Percentiles rank a stretch among this genome's conserved stretches.
These are phyloP conservation scores for Zoysia pacifica DNA, from an alignment of 176 grass and related monocot genomes.

Conservation along the genomic window DNA sequence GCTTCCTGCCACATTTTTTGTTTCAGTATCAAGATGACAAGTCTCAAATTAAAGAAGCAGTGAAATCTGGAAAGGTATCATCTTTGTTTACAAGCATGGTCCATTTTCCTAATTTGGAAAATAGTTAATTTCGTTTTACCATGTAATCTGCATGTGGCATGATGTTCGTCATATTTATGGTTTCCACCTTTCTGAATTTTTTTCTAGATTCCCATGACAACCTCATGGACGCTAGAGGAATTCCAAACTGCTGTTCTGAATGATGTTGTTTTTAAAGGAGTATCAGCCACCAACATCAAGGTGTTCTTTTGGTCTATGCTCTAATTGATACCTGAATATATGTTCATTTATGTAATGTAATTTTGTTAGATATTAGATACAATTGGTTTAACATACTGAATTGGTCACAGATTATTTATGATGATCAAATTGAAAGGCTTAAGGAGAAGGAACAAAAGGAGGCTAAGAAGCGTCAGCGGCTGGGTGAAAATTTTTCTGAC, in stretches of 20 bases:
- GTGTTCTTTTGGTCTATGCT: conserved; percentile 21
- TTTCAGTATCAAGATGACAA: conserved; percentile 73
- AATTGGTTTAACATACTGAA: conserved; percentile 29
- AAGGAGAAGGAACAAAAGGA: conserved; percentile 93
- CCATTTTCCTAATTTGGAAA: not conserved
- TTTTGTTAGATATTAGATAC: not conserved
- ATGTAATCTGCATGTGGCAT: conserved; percentile 8
- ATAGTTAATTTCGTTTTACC: conserved; percentile 15
- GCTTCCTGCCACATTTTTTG: conserved; percentile 27
- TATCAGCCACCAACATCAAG: conserved; percentile 85
- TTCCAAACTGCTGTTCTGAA: conserved; percentile 68
- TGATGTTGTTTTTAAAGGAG: conserved; percentile 63
- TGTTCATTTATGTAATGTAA: conserved; percentile 3
- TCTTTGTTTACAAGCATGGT: not conserved
- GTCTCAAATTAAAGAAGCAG: conserved; percentile 56
- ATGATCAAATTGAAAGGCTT: conserved; percentile 89
- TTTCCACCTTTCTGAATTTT: conserved; percentile 31
- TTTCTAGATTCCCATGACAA: conserved; percentile 69
- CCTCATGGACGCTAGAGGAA: conserved; percentile 68
- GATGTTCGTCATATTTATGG: not conserved
- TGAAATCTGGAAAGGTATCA: conserved; percentile 69
- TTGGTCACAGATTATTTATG: conserved; percentile 80
- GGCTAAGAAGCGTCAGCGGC: conserved; percentile 76
- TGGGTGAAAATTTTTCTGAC: conserved; percentile 94
- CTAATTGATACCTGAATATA: not conserved